Conservation (phyloP, 768 basidiomycete species). For the Pleurotus platypus region DNA sequence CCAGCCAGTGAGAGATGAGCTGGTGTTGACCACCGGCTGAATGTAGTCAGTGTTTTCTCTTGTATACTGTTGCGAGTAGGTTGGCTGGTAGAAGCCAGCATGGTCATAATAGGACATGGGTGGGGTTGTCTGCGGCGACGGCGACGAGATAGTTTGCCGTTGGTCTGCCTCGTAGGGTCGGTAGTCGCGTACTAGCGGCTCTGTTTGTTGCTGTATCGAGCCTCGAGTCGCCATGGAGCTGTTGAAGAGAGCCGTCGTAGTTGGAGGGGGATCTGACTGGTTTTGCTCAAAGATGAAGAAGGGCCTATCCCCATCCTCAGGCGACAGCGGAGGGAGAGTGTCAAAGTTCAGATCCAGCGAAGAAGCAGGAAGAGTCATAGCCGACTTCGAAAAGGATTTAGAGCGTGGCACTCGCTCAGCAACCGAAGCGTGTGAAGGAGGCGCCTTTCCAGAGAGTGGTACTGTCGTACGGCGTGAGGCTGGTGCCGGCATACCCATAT, state of each 20-base stretch:
- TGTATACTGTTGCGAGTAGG: background rate
- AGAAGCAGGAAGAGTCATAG: background rate
- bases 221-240: background rate
- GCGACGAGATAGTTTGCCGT: background rate
- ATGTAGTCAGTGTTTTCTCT: background rate
- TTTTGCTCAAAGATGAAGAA: conserved; percentile 6
- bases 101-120: background rate
- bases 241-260: background rate
- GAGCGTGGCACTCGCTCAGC: background rate
- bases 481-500: background rate
- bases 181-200: background rate
- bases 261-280: background rate
- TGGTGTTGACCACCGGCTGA: background rate
- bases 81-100: background rate
- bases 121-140: background rate
- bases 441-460: background rate
- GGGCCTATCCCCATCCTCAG: conserved; percentile 4
- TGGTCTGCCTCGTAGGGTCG: background rate
- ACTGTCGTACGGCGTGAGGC: background rate
- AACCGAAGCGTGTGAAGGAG: background rate
- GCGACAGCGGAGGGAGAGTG: conserved; percentile 1
- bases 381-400: background rate
- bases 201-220: background rate
- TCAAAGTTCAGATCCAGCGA: conserved; percentile 5
- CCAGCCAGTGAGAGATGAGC: conserved; percentile 44